Percentiles rank a stretch among this genome's conserved stretches.
phyloP scores from a whole-genome alignment of 306 rosid genomes.

The Pyrus betulifolia region DNA sequence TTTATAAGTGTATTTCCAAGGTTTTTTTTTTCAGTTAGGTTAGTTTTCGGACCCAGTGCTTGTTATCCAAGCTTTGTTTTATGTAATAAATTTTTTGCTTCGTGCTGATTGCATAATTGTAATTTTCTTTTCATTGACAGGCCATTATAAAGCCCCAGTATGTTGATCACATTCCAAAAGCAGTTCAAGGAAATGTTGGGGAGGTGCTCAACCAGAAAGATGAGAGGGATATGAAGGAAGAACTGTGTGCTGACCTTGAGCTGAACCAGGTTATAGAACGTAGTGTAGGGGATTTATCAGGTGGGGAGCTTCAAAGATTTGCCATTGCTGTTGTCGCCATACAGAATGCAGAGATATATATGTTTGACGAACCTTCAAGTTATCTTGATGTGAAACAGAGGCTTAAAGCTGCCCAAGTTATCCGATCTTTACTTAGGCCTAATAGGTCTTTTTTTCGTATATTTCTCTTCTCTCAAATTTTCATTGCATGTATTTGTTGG shows the following conservation, averaged over 20 bases:
- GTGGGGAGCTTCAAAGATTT: slow-evolving; percentile 94
- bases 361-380: slow-evolving; percentile 86
- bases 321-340: slow-evolving; percentile 85
- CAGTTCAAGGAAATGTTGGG: slow-evolving; percentile 88
- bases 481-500: background rate
- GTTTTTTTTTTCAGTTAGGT: background rate
- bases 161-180: slow-evolving; percentile 80
- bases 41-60: background rate
- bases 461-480: background rate
- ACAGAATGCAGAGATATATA: slow-evolving; percentile 75
- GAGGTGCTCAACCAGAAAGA: slow-evolving; percentile 81
- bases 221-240: slow-evolving; percentile 61
- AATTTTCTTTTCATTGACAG: slow-evolving; percentile 19
- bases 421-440: slow-evolving; percentile 70
- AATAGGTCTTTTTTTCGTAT: slow-evolving; percentile 45
- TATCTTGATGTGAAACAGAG: slow-evolving; percentile 84
- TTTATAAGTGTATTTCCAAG: background rate
- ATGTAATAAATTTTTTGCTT: background rate
- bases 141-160: slow-evolving; percentile 84
- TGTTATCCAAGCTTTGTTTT: background rate
- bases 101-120: background rate
- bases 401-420: slow-evolving; percentile 73
- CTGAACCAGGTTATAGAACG: slow-evolving; percentile 83
- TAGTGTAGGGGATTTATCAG: slow-evolving; percentile 72
- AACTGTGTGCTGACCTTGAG: slow-evolving; percentile 72